phyloP scores from a whole-genome alignment of 345 rosid genomes.

The Populus davidiana region DNA sequence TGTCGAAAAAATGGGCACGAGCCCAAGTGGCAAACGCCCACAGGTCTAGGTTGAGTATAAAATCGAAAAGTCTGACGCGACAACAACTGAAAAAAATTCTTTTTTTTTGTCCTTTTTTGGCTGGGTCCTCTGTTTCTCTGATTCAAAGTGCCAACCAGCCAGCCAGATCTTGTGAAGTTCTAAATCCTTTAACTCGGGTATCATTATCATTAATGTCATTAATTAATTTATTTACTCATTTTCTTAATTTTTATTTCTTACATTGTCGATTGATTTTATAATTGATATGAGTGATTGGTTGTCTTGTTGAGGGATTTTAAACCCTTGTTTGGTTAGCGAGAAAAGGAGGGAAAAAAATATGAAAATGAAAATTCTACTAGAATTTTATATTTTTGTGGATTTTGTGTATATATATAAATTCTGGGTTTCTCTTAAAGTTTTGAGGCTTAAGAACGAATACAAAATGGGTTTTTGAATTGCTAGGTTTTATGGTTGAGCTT shows the following conservation, averaged over 20 bases:
- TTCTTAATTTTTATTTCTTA: neutral
- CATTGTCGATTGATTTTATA: neutral
- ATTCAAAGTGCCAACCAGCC: neutral
- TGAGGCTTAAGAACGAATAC: neutral
- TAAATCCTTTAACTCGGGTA: neutral
- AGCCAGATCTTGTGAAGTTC: neutral
- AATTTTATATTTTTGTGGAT: neutral
- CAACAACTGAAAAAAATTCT: neutral
- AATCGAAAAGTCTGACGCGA: neutral
- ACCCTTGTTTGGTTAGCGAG: neutral
- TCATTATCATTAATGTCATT: neutral
- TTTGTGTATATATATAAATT: neutral
- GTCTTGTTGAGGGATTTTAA: neutral
- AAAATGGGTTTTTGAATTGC: neutral
- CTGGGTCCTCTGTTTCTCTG: neutral
- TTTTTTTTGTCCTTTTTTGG: neutral
- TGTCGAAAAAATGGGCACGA: neutral
- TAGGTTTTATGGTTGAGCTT: neutral
- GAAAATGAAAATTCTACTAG: neutral
- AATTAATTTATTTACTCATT: no score
- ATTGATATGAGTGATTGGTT: neutral
- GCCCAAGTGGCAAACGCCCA: neutral
- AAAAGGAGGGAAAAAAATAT: neutral
- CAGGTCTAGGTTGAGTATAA: neutral
- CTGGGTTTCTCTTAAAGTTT: neutral